Conservation (phyloP, 257 asterid genomes). For the Primulina huaijiensis region DNA sequence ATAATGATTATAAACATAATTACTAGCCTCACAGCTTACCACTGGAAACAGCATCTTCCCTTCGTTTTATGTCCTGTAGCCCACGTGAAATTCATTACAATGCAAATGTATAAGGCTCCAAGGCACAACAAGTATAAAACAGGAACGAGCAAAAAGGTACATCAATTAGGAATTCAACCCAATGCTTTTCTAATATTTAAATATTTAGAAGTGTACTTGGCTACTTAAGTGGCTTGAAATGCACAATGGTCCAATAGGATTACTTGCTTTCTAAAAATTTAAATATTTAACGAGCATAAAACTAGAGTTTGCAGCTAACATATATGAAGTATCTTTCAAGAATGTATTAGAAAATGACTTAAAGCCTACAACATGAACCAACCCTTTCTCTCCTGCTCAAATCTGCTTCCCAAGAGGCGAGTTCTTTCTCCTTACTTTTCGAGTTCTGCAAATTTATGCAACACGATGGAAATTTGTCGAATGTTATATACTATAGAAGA, state of each 20-base stretch:
- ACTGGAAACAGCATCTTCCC: constrained; percentile 61
- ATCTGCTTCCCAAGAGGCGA: constrained; percentile 60
- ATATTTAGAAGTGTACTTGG: neutral
- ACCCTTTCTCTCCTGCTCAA: constrained; percentile 56
- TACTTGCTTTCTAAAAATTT: neutral
- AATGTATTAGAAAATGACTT: neutral
- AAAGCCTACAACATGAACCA: constrained; percentile 12
- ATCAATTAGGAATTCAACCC: neutral
- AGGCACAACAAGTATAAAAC: neutral
- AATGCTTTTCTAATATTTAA: neutral
- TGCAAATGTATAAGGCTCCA: constrained; percentile 16
- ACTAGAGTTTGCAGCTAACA: neutral
- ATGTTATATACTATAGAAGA: constrained; percentile 10
- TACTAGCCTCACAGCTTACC: constrained; percentile 37
- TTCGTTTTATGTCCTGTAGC: constrained; percentile 58
- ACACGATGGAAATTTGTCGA: constrained; percentile 18
- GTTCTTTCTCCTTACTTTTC: constrained; percentile 51
- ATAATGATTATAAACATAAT: neutral
- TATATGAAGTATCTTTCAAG: constrained; percentile 4
- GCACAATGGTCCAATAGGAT: neutral
- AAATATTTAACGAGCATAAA: constrained; percentile 5
- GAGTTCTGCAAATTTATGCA: constrained; percentile 55
- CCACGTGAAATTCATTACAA: constrained; percentile 14
- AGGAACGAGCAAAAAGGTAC: neutral
- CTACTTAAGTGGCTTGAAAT: neutral